Base-by-base conservation (phyloP, 306 rosid species). In the Betula pendula region DNA sequence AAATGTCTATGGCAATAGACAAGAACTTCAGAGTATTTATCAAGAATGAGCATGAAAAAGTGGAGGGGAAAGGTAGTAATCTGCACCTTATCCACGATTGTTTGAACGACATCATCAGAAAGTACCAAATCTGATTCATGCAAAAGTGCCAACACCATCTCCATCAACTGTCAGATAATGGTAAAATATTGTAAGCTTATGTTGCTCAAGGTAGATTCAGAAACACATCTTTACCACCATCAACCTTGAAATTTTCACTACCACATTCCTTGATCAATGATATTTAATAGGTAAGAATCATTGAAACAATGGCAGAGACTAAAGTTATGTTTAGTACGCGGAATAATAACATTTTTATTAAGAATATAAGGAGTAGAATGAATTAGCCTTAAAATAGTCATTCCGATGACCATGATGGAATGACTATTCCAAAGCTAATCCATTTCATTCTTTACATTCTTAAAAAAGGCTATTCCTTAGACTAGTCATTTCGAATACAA, bases 141-240 rank as follows among this genome's bases (percentile, higher is more conserved):
- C 65, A 95, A 53, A 75, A 95, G 91, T 29, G 98, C 97, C 77
- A 78, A 67, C 35, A 95, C 95, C 98, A 95, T 95, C 87, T 92
- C 96, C 65, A 85, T 90, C 87, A 92, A 80, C 98, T 94, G 90
- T 62, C 80, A 80, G 38, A 44, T 33, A 71, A 80, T 47, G 62
- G 62, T 53, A 71, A 24, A 47, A 45, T 33, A 73, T 27, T 53
- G 17, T 72, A n/a, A 74, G 63, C 79, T 48, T 52, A 51, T 51
- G 63, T 65, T 74, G 51, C 12, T 20, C 50, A 9, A 73, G 45
- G 68, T n/a, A 38, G 45, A 43, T 59, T 49, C 29, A 68, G 47
- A 56, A 60, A 55, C 17, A 20, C 25, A 50, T 58, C 40, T 33
- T 31, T n/a, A 52, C 55, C 68, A 77, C 14, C 40, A 40, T 40